Evolutionary conservation across 1,284 basidiomycete genomes (phyloP).

Genomic region (Butyriboletus appendiculatus): DNA sequence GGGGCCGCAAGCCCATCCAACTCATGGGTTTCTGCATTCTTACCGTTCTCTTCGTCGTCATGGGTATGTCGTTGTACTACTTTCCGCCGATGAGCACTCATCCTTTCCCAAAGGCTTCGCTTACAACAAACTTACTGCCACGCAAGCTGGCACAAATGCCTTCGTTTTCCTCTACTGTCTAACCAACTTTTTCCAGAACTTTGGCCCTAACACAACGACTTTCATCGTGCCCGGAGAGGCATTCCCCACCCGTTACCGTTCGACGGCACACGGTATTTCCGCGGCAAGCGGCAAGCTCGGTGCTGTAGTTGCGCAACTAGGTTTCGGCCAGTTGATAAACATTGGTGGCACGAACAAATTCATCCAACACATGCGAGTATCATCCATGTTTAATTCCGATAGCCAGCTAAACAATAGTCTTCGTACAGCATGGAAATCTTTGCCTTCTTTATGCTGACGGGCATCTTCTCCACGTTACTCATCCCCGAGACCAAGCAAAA

Average conservation of each 20-base stretch:
- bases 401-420: not conserved
- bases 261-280: slow-evolving; percentile 70
- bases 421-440: slow-evolving; percentile 47
- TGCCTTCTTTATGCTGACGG: slow-evolving; percentile 61
- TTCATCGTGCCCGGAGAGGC: slow-evolving; percentile 70
- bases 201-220: slow-evolving; percentile 75
- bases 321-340: slow-evolving; percentile 50
- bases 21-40: slow-evolving; percentile 62
- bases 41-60: slow-evolving; percentile 50
- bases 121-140: slow-evolving; percentile 52
- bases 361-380: slow-evolving; percentile 39
- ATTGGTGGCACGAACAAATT: slow-evolving; percentile 48
- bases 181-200: slow-evolving; percentile 56
- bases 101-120: slow-evolving; percentile 46
- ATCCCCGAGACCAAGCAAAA: slow-evolving; percentile 61
- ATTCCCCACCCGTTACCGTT: slow-evolving; percentile 75
- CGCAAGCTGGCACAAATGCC: slow-evolving; percentile 39
- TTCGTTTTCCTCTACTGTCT: slow-evolving; percentile 69
- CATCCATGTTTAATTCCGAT: not conserved
- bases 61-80: slow-evolving; percentile 38
- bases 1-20: slow-evolving; percentile 57
- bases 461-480: slow-evolving; percentile 60
- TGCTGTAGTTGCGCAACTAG: slow-evolving; percentile 68
- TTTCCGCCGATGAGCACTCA: slow-evolving; percentile 2
- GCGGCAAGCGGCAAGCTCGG: slow-evolving; percentile 73